Base-by-base conservation (phyloP, 139 green algal genomes). In the Coelastrella sp. region DNA sequence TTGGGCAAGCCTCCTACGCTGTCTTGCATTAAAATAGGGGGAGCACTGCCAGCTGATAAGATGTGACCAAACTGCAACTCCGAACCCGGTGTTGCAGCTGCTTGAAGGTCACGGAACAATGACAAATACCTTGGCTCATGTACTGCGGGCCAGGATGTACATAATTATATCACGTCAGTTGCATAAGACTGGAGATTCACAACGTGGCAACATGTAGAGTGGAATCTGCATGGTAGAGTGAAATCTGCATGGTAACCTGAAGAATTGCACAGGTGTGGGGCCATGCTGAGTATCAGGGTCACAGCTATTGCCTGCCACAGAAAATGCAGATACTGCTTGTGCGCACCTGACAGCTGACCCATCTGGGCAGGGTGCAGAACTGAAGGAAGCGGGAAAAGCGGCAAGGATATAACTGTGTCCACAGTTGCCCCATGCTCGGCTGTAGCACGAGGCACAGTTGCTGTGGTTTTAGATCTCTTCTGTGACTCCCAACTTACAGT, bases 1-100 rank as follows among this genome's bases (percentile, higher is more conserved):
- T 43, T n/a, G 5, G 86, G 86, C 72, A 87, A 62, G 4, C 79
- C 73, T 0, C 79, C 72, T 2, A 89, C 75, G 41, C 62, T 38
- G 21, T 74, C 67, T 8, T 69, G 72, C 71, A 89, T 77, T 13
- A 87, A 53, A 0, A 73, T 72, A 17, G 86, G 73, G 3, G 86
- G 86, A 21, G 86, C 86, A 2, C 51, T 63, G 48, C 11, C 25
- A 0, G 79, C 69, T 34, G 62, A 41, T 1, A 89, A 51, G 23
- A 89, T 73, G 72, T 89, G 86, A 19, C 86, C 86, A 34, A 89
- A 89, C 53, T 38, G 25, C 23, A 27, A 4, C 76, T 71, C 35
- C n/a, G 38, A 4, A 25, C 53, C 57, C 59, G 57, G 19, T 27
- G 76, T 11, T 30, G 76, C 27, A 8, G 53, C 27, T 13, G 76